Conservation (phyloP, 2,329 filamentous ascomycete species). For the Bimuria novae-zelandiae region DNA sequence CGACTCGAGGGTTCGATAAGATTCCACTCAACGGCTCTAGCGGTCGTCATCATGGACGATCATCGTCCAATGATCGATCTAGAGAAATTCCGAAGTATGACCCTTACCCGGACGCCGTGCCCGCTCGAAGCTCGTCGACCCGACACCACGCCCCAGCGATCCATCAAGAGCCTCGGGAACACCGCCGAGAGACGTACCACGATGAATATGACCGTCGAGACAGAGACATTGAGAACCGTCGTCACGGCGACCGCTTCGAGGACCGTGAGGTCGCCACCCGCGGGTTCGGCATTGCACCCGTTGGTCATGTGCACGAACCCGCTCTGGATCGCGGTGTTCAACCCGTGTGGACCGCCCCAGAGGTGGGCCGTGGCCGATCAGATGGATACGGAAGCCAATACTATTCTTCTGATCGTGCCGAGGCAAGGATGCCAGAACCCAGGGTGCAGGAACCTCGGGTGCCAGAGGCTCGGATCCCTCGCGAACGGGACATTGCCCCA, state of each 20-base stretch:
- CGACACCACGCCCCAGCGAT: slow-evolving; percentile 50
- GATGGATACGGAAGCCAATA: slow-evolving; percentile 29
- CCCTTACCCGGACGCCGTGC: slow-evolving; percentile 44
- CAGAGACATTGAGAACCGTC: slow-evolving; percentile 46
- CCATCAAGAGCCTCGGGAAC: slow-evolving; percentile 54
- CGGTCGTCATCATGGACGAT: slow-evolving; percentile 28
- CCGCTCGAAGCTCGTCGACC: slow-evolving; percentile 43
- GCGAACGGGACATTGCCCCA: slow-evolving; percentile 28
- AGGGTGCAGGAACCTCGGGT: slow-evolving; percentile 17
- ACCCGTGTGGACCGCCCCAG: slow-evolving; percentile 28
- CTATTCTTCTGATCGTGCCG: slow-evolving; percentile 33
- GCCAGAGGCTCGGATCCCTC: slow-evolving; percentile 31
- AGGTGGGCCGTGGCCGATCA: slow-evolving; percentile 20
- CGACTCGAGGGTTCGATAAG: slow-evolving; percentile 72
- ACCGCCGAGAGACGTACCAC: slow-evolving; percentile 47
- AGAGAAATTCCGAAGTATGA: slow-evolving; percentile 42
- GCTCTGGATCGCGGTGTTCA: slow-evolving; percentile 46
- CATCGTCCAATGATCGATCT: slow-evolving; percentile 39
- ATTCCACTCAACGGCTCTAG: slow-evolving; percentile 48
- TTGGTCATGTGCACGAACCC: slow-evolving; percentile 39
- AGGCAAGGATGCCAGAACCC: slow-evolving; percentile 37
- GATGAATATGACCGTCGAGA: slow-evolving; percentile 52
- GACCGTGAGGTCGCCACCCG: slow-evolving; percentile 52
- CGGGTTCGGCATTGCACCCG: slow-evolving; percentile 53
- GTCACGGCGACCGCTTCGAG: slow-evolving; percentile 43